A percentile compares a stretch with the other conserved stretches of the same genome.
Evolutionary conservation across 2,329 filamentous ascomycete genomes (phyloP).

Genomic region (Escovopsis sp.): DNA sequence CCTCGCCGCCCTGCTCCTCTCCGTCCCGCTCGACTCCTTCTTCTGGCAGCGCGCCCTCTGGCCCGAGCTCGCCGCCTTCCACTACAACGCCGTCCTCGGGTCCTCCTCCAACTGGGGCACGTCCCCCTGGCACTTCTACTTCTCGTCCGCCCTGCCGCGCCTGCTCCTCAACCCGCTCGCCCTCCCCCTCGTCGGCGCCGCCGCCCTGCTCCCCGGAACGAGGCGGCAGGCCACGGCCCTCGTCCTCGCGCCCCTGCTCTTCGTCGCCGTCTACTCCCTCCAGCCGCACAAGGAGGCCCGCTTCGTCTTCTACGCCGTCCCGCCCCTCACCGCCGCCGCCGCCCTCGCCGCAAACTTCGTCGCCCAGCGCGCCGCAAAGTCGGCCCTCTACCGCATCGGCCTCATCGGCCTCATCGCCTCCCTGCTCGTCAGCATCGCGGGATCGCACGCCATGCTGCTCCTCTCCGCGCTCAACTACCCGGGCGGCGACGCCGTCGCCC

Average conservation of each 20-base stretch:
- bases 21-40: constrained; percentile 71
- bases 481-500: constrained; percentile 61
- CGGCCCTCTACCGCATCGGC: constrained; percentile 36
- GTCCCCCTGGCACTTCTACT: constrained; percentile 77
- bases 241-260: constrained; percentile 53
- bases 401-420: constrained; percentile 44
- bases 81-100: constrained; percentile 78
- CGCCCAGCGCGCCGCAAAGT: constrained; percentile 51
- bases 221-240: constrained; percentile 30
- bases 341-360: constrained; percentile 60
- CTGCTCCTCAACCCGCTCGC: constrained; percentile 68
- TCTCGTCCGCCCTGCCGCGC: constrained; percentile 64
- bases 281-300: constrained; percentile 94
- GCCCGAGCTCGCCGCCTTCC: constrained; percentile 82
- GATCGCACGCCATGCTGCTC: constrained; percentile 54
- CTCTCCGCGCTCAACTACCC: constrained; percentile 88
- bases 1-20: constrained; percentile 49
- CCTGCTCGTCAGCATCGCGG: constrained; percentile 41
- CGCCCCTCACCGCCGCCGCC: constrained; percentile 63
- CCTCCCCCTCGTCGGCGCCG: constrained; percentile 38
- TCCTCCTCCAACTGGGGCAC: constrained; percentile 80
- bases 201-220: constrained; percentile 34
- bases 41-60: constrained; percentile 84
- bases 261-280: constrained; percentile 66
- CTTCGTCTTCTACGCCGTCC: constrained; percentile 82